Conservation (phyloP, 768 basidiomycete species). For the Collybiopsis luxurians region DNA sequence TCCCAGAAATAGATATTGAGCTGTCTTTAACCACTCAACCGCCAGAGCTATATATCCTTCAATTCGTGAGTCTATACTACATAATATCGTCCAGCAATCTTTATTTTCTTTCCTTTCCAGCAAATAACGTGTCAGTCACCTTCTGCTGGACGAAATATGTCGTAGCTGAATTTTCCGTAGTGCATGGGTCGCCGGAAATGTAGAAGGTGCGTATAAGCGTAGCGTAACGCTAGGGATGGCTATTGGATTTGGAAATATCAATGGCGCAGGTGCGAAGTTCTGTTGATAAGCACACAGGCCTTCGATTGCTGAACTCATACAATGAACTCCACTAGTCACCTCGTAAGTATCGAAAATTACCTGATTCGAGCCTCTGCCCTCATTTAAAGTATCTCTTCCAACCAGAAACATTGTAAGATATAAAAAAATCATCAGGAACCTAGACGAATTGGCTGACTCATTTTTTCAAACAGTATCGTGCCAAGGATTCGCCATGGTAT, state of each 20-base stretch:
- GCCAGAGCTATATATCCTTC: slow-evolving; percentile 49
- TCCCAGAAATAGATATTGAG: no score
- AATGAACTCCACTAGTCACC: no score
- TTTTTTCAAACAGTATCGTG: slow-evolving; percentile 51
- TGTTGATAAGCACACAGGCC: no score
- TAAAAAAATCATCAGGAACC: no score
- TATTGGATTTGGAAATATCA: slow-evolving; percentile 67
- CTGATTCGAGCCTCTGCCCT: no score
- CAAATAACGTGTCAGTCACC: slow-evolving; percentile 48
- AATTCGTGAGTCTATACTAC: slow-evolving; percentile 35
- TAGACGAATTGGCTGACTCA: background rate
- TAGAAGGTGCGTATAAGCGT: slow-evolving; percentile 75
- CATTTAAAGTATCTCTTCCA: background rate
- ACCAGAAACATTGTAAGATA: background rate
- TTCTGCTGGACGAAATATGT: background rate
- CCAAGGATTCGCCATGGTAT: slow-evolving; percentile 65
- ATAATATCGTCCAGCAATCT: no score
- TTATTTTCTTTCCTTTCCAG: slow-evolving; percentile 18
- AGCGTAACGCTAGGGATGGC: slow-evolving; percentile 68
- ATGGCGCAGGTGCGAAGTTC: no score
- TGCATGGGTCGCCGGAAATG: slow-evolving; percentile 71
- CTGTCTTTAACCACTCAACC: background rate
- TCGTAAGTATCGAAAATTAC: slow-evolving; percentile 62
- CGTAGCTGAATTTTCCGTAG: slow-evolving; percentile 29
- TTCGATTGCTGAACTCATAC: no score